Base-by-base conservation (phyloP, 352 stramenopile species). In the Phytophthora rubi region DNA sequence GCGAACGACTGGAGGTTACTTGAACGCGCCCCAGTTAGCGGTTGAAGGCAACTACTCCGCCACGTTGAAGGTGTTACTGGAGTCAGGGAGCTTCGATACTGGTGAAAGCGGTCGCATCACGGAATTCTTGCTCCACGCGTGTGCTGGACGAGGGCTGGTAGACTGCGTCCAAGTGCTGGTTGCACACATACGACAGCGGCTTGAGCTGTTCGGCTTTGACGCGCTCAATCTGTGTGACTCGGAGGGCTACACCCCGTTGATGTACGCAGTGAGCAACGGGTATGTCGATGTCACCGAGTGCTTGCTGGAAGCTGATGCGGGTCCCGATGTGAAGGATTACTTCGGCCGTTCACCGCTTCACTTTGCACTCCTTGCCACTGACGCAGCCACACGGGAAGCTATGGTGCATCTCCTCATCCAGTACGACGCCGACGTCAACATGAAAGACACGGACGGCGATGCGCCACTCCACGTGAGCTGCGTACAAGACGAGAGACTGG, bases 231-330 rank as follows among this genome's bases (percentile, higher is more conserved):
- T 63, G 7, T 75, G 74, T 5, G 90, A 97, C 52, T 52, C 75
- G 8, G 89, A 94, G 39, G 88, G 89, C 0, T 90, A 93, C 28
- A 97, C 88, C 5, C 85, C 90, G 6, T 70, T 96, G 16, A 92
- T 95, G 16, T 93, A 94, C 58, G 89, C 82, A 0, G 81, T 92
- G 6, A 89, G 71, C 56, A 91, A 89, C 52, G 71, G 78, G 2
- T 78, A 82, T 55, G 42, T 80, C 0, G 73, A 87, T 28, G 64
- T 82, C 9, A 85, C 89, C 2, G 63, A 83, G 42, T 83, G 73
- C 35, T 70, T 97, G 18, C 68, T 95, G 2, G 76, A 88, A 64
- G 72, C 68, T 21, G 85, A 86, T 6, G 82, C 83, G 4, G 66
- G 53, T 49, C 83, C 86, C 0, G 81, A 96, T 33, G 68, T 83